Evolutionary conservation across 495 filamentous ascomycete species (phyloP), one percentile per base, ranked within the genome.

Genomic region (Letharia lupina): DNA sequence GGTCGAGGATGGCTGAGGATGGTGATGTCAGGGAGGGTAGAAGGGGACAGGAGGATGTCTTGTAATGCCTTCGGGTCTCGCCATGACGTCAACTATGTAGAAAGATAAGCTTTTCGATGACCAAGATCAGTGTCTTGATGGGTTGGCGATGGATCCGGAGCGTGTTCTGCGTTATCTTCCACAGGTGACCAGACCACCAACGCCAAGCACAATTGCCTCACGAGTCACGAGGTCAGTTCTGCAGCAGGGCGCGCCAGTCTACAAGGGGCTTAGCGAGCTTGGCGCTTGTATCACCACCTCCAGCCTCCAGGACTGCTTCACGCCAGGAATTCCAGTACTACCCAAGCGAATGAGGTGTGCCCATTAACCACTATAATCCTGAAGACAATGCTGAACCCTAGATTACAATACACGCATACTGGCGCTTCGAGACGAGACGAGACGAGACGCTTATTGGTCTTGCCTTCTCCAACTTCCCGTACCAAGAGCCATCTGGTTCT

Each of bases 81-180:
- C 63, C 16, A 65, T 65, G 63, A 65, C 63, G 54, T 65, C 50
- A 64, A 59, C 9, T 9, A 59, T 47, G 16, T 18, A 59, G 31
- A 39, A 39, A 4, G 47, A 50, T 50, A 50, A 50, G 50, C 18
- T 58, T 9, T 58, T 45, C 44, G 4, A 16, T n/a, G 10, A 33
- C 40, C 37, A 12, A 64, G 50, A 64, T 40, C 48, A 37, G 42
- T 54, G 15, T n/a, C 12, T 40, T 23, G 48, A 45, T n/a, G 37
- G 61, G 23, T 28, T 28, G 23, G 23, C 23, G 23, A 28, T 28
- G 23, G 23, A 28, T 28, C 0, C 20, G 48, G 16, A 52, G 48
- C 48, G n/a, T 52, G 10, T 42, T 42, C n/a, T 31, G 23, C 23
- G n/a, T 52, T 52, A 52, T 52, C 48, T 52, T 52, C 48, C 48